Percentiles rank a stretch among this genome's conserved stretches.
Conservation (phyloP, 1,284 basidiomycete species). For the Amylostereum areolatum region DNA sequence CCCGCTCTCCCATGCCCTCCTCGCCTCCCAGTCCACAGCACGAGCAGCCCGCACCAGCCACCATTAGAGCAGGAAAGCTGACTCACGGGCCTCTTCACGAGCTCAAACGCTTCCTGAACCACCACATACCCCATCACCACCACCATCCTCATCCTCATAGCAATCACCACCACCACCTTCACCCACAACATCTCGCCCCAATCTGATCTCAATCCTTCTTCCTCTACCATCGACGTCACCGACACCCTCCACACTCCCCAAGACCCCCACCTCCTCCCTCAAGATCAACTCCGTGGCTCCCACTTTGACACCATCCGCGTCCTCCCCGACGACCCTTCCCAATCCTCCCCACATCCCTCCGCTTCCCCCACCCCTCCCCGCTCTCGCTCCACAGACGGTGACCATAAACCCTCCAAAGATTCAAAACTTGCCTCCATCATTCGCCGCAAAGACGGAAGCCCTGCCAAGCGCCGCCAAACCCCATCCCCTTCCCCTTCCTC, state of each 20-base stretch:
- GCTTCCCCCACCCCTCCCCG: slow-evolving; percentile 12
- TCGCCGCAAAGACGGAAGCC: slow-evolving; percentile 37
- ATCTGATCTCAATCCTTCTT: neutral
- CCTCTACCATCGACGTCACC: slow-evolving; percentile 12
- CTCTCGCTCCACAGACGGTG: neutral
- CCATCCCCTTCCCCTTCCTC: slow-evolving; percentile 16
- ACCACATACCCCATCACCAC: slow-evolving; percentile 67
- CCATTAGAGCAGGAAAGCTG: slow-evolving; percentile 22
- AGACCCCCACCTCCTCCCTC: slow-evolving; percentile 27
- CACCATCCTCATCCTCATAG: slow-evolving; percentile 11
- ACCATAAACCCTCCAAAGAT: neutral
- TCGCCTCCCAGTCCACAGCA: slow-evolving; percentile 13
- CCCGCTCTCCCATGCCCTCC: slow-evolving; percentile 14
- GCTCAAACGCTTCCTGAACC: slow-evolving; percentile 87
- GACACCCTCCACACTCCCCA: slow-evolving; percentile 28
- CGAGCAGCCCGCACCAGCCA: slow-evolving; percentile 9
- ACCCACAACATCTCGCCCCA: neutral
- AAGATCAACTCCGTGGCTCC: slow-evolving; percentile 28
- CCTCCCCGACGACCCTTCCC: slow-evolving; percentile 25
- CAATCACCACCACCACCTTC: slow-evolving; percentile 3
- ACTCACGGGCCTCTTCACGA: slow-evolving; percentile 77
- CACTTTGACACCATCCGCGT: slow-evolving; percentile 29
- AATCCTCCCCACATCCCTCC: slow-evolving; percentile 17
- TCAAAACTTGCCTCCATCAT: slow-evolving; percentile 23
- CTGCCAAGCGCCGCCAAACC: slow-evolving; percentile 24